phyloP scores from a whole-genome alignment of 225 moss, liverwort and hornwort genomes.

The Polytrichum formosum region DNA sequence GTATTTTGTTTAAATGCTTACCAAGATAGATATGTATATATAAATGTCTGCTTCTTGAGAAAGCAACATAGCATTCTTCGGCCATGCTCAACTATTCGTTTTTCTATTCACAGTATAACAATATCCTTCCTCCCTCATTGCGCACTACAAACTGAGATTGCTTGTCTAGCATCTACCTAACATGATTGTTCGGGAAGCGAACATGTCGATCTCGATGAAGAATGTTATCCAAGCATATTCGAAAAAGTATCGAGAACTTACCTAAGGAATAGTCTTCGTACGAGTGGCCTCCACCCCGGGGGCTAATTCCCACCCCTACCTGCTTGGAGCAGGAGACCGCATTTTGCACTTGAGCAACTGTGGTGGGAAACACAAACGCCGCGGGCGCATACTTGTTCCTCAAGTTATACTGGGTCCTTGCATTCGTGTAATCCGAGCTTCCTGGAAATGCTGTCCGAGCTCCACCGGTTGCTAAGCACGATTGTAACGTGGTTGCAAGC shows the following conservation, averaged over 20 bases:
- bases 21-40: no score
- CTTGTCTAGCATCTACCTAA: no score
- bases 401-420: constrained; percentile 42
- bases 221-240: no score
- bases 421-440: constrained; percentile 28
- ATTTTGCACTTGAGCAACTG: constrained; percentile 70
- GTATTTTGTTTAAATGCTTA: no score
- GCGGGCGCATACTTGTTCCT: constrained; percentile 42
- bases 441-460: constrained; percentile 38
- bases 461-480: constrained; percentile 19
- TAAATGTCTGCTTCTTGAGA: no score
- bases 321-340: constrained; percentile 45
- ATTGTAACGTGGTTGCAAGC: constrained; percentile 32
- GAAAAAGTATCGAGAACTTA: not conserved
- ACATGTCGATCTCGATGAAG: no score
- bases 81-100: no score
- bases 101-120: no score
- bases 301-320: constrained; percentile 47
- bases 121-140: no score
- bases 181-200: no score
- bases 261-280: constrained; percentile 51
- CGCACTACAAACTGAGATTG: no score
- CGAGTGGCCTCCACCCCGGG: constrained; percentile 70
- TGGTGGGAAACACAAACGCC: constrained; percentile 48
- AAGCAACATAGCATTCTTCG: no score